phyloP scores from a whole-genome alignment of 768 basidiomycete genomes.

The Boletus tylopilopsis region DNA sequence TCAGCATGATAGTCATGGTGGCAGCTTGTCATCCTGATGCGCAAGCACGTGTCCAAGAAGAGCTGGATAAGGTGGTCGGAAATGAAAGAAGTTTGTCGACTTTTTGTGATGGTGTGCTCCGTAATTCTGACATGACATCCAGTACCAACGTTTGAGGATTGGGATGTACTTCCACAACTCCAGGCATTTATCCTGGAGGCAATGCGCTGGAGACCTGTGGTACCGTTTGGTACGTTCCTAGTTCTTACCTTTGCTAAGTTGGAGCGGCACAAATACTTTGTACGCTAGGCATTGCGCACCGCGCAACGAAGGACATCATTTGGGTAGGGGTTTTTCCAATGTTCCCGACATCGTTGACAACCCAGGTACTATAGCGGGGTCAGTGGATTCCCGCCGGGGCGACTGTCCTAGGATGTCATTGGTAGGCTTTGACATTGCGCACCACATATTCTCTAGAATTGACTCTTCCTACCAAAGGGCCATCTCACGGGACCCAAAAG shows the following conservation, averaged over 20 bases:
- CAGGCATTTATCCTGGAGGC: constrained; percentile 40
- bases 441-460: neutral
- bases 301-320: constrained; percentile 58
- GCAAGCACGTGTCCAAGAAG: constrained; percentile 48
- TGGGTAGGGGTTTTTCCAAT: constrained; percentile 49
- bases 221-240: constrained; percentile 24
- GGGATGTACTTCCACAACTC: constrained; percentile 33
- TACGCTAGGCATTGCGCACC: constrained; percentile 66
- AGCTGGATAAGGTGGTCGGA: constrained; percentile 52
- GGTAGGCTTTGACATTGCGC: constrained; percentile 14
- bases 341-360: no score
- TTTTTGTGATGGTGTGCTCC: neutral
- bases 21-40: constrained; percentile 52
- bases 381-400: constrained; percentile 37
- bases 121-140: neutral
- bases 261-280: no score
- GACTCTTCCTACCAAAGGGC: no score
- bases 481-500: constrained; percentile 52
- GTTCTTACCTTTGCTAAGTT: constrained; percentile 1
- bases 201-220: constrained; percentile 41
- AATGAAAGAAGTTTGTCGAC: constrained; percentile 33
- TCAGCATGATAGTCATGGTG: constrained; percentile 55
- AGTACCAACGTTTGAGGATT: constrained; percentile 43
- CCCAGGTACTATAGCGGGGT: no score
- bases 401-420: constrained; percentile 35